These are phyloP conservation scores for bread wheat (Triticum aestivum) DNA, from an alignment of 176 grass and related monocot genomes.

Conservation along the genomic window IWGSC_CS_RefSeq_v2.1 NC_057809.1:616979129-616979628, in stretches of 20 bases:
- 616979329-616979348: neutral
- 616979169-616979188: conserved; percentile 1
- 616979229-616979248: neutral
- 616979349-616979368: neutral
- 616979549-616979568: neutral
- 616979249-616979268: neutral
- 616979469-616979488: conserved; percentile 23
- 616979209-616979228: neutral
- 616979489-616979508: neutral
- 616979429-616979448: neutral
- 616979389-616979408: neutral
- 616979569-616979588: conserved; percentile 4
- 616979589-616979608: neutral
- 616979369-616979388: neutral
- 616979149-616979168: neutral
- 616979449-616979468: neutral
- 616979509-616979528: neutral
- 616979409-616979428: neutral
- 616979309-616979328: neutral
- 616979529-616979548: neutral
- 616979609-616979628: neutral
- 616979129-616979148: neutral
- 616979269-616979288: neutral
- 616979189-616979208: neutral
- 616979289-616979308: neutral